Evolutionary conservation across 768 basidiomycete genomes (phyloP), one percentile per base, ranked within the genome.

Genomic region (Grammothele lineata): DNA sequence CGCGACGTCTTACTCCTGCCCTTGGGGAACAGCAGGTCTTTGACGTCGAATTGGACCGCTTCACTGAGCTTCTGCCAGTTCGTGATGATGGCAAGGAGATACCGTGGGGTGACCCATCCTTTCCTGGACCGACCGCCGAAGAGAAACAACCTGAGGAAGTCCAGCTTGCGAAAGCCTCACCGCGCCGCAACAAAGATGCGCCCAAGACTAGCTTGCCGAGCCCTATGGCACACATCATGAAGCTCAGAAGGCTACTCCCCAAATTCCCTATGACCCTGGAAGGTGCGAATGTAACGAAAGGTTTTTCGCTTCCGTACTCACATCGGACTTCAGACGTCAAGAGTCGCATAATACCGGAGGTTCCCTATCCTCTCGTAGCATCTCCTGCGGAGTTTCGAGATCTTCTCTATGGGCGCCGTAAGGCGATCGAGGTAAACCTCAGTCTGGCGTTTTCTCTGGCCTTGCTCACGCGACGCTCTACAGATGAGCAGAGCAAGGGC

Each of bases 381-480:
- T 62, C 57, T 6, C 65, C 66, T 2, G 54, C 59, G 8, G 69
- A 71, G 3, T 57, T 74, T 5, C 57, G 62, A 5, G 54, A 56
- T 12, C 58, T 77, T 18, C 57, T 69, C 4, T 63, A 64, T 37
- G 75, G 75, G 25, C 70, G 72, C 34, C 66, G 72, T 35, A 76
- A 76, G 54, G 73, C 75, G 1, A 65, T 77, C 3, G 76, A 76
- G 64, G 75, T 75, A 24, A n/a, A n/a, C n/a, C n/a, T n/a, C n/a
- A 30, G 70, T 56, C 23, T 10, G 15, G 23, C 24, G n/a, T 21
- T 30, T n/a, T 17, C 39, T 22, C 25, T 15, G 17, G n/a, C 9
- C 15, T 11, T 21, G 24, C 22, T 45, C 23, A 33, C 18, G 12
- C 10, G 35, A 6, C 15, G 40, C n/a, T n/a, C 36, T 19, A 21